phyloP scores from a whole-genome alignment of 2,329 filamentous ascomycete species.

The Colletotrichum higginsianum region DNA sequence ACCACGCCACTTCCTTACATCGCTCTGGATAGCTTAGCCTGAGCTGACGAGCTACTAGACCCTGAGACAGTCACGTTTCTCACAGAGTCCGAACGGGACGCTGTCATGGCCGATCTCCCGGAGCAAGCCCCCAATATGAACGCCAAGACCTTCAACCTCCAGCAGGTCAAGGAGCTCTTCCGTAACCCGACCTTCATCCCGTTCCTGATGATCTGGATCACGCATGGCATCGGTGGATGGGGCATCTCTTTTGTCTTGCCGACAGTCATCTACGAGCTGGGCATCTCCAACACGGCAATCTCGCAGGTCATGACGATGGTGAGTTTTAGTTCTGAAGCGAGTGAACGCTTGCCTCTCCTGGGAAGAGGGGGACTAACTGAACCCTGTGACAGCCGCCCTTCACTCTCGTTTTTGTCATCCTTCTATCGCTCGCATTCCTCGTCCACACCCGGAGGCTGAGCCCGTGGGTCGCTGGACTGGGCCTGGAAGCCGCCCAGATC shows the following conservation, averaged over 20 bases:
- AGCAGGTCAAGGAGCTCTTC: conserved; percentile 45
- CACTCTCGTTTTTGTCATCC: conserved; percentile 47
- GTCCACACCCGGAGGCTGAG: conserved; percentile 45
- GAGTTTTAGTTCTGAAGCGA: neutral
- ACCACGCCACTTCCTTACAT: neutral
- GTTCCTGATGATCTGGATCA: conserved; percentile 48
- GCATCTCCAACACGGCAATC: conserved; percentile 47
- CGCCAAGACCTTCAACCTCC: conserved; percentile 43
- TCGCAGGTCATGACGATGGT: conserved; percentile 50
- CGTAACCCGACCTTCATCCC: conserved; percentile 45
- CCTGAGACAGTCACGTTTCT: conserved; percentile 46
- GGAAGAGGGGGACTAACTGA: neutral
- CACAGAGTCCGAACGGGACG: conserved; percentile 43
- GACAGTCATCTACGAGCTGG: conserved; percentile 49
- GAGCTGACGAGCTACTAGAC: conserved; percentile 31
- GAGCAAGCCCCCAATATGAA: conserved; percentile 45
- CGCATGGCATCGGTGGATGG: conserved; percentile 49
- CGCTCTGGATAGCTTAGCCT: neutral
- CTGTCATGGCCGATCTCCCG: conserved; percentile 45
- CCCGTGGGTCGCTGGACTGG: conserved; percentile 46
- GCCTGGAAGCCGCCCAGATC: conserved; percentile 52
- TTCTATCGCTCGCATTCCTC: conserved; percentile 45
- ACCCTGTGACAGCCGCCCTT: conserved; percentile 39
- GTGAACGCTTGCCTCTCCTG: no score
- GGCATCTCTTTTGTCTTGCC: conserved; percentile 49